These are phyloP conservation scores for Vigna radiata DNA, from an alignment of 306 rosid species.

Conservation along the genomic window DNA sequence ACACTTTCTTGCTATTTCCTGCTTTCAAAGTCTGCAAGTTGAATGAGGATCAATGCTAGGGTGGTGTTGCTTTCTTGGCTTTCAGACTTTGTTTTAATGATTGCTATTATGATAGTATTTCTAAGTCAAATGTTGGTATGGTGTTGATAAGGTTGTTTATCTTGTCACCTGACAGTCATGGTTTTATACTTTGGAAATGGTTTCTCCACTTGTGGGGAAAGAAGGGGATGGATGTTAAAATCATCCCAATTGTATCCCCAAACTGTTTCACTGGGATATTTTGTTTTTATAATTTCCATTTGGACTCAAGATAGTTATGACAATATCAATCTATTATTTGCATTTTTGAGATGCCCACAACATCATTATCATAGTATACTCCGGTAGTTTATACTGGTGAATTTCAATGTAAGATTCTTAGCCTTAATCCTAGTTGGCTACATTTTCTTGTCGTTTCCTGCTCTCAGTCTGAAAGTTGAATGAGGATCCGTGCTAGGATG, in stretches of 20 bases:
- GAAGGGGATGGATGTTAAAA: neutral
- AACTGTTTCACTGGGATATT: neutral
- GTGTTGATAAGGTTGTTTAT: conserved; percentile 1
- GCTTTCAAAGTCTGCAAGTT: conserved; percentile 8
- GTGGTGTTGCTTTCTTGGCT: conserved; percentile 11
- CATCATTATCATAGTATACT: neutral
- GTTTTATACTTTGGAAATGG: neutral
- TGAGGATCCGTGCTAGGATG: neutral
- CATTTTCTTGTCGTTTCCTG: conserved; percentile 4
- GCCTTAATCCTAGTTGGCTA: neutral
- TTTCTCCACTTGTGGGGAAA: neutral
- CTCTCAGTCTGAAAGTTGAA: conserved; percentile 1
- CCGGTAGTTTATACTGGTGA: neutral
- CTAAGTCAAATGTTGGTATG: neutral
- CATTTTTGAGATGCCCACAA: neutral
- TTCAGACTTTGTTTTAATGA: conserved; percentile 9
- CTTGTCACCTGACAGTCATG: neutral
- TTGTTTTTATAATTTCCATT: neutral
- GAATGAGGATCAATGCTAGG: neutral
- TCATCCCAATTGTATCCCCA: neutral
- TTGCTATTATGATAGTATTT: neutral
- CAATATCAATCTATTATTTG: conserved; percentile 20
- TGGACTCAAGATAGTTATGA: neutral
- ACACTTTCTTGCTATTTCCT: conserved; percentile 2
- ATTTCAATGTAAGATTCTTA: neutral